phyloP scores from a whole-genome alignment of 768 basidiomycete genomes.

The Pleurotus salmoneostramineus region DNA sequence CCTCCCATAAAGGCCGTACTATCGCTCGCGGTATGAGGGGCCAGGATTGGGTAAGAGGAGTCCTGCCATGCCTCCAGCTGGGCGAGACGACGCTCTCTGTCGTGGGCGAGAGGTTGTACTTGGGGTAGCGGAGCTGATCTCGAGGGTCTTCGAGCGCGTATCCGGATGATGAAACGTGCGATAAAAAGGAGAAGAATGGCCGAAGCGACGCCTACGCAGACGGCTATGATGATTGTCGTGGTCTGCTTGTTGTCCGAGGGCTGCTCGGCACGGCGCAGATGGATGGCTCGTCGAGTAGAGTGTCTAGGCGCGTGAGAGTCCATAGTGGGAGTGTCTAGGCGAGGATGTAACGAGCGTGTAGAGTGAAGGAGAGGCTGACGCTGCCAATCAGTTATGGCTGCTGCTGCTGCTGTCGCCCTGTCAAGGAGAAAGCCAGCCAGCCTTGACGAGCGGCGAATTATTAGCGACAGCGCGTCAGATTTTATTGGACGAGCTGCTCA shows the following conservation, averaged over 20 bases:
- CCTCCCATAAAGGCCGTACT: slow-evolving; percentile 18
- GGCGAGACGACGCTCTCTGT: slow-evolving; percentile 47
- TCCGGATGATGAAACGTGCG: slow-evolving; percentile 31
- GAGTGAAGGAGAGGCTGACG: slow-evolving; percentile 3
- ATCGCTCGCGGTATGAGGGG: slow-evolving; percentile 12
- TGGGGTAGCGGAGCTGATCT: slow-evolving; percentile 53
- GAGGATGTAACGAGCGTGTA: neutral
- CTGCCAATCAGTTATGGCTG: neutral
- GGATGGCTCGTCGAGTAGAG: slow-evolving; percentile 6
- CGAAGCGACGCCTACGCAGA: slow-evolving; percentile 37
- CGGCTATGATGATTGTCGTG: slow-evolving; percentile 48
- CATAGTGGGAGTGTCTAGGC: neutral
- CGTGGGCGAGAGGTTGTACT: slow-evolving; percentile 60
- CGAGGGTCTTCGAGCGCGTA: slow-evolving; percentile 19
- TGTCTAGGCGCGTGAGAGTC: neutral
- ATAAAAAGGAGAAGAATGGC: slow-evolving; percentile 33
- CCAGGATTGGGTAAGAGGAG: slow-evolving; percentile 15
- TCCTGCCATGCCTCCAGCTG: slow-evolving; percentile 27
- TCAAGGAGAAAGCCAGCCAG: too few species aligned
- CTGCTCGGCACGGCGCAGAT: slow-evolving; percentile 8
- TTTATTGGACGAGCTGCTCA: too few species aligned
- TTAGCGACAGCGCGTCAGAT: too few species aligned
- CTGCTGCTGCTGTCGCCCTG: neutral
- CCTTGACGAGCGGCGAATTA: too few species aligned
- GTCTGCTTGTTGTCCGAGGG: slow-evolving; percentile 24